Evolutionary conservation across 2,329 filamentous ascomycete species (phyloP), one percentile per base, ranked within the genome.

Genomic region (Sporothrix curviconia): DNA sequence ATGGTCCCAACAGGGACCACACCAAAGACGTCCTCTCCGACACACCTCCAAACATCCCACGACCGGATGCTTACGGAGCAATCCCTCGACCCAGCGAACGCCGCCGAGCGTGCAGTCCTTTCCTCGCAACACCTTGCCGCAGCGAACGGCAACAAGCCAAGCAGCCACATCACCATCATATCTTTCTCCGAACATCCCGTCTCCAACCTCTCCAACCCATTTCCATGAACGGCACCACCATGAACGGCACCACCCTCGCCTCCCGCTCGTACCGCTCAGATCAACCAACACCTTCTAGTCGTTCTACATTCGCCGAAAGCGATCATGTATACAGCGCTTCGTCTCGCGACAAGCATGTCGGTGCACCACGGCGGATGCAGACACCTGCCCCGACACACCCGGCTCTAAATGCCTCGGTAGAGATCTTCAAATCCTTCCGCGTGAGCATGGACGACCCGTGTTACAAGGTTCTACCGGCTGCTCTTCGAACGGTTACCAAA

Each of bases 391-490:
- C 19, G 82, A 86, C 61, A 84, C 82, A 1, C 80, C 82, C 0
- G 78, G 75, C 59, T 77, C 76, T 66, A 80, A n/a, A 79, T 59
- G 75, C 79, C 12, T 83, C 82, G 1, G 92, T 96, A 59, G 94
- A 99, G 72, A 96, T 99, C 59, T 97, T 97, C 84, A 99, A 99
- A 71, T 95, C 90, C 1, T 99, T 99, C 81, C 86, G 92, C 39
- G 94, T 99, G 61, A 94, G 89, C 69, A 95, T 97, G 82, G 94
- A 99, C 65, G 94, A 99, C 68, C 94, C 94, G 3, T 99, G 94
- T 74, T 89, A 96, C 76, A 96, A 96, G 70, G 94, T 99, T 28
- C 79, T 99, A 2, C 94, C 94, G 1, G 94, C 95, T 15, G 94
- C 94, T 2, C 81, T 99, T 17, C 95, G 95, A 70, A 32, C 6